phyloP scores from a whole-genome alignment of 768 basidiomycete species.

The Crepidotus variabilis region DNA sequence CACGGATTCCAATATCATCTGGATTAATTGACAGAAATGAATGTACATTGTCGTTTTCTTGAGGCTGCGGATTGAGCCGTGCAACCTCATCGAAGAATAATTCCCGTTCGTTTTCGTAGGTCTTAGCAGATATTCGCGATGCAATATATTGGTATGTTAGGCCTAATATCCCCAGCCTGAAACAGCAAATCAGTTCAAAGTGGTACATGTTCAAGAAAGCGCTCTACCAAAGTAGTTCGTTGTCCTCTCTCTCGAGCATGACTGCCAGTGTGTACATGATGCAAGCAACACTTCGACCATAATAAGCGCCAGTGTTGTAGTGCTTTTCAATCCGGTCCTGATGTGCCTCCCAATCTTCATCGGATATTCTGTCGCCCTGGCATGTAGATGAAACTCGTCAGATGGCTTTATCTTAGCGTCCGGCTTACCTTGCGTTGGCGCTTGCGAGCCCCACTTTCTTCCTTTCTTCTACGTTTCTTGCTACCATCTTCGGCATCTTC shows the following conservation, averaged over 20 bases:
- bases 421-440: conserved; percentile 51
- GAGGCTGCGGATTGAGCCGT: conserved; percentile 73
- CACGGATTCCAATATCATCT: conserved; percentile 80
- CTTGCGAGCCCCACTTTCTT: conserved; percentile 45
- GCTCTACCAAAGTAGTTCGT: conserved; percentile 84
- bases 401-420: conserved; percentile 7
- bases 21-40: conserved; percentile 56
- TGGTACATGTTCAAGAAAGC: background rate
- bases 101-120: conserved; percentile 78
- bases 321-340: conserved; percentile 70
- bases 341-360: conserved; percentile 66
- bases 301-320: conserved; percentile 80
- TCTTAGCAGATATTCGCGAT: conserved; percentile 80
- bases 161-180: conserved; percentile 89
- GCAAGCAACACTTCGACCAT: conserved; percentile 87
- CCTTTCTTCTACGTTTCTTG: conserved; percentile 48
- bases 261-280: conserved; percentile 89
- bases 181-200: conserved; percentile 2
- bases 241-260: conserved; percentile 87
- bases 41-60: conserved; percentile 28
- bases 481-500: conserved; percentile 35
- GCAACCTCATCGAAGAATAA: conserved; percentile 90
- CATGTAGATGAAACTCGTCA: conserved; percentile 2
- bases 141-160: conserved; percentile 91
- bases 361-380: conserved; percentile 54